These are phyloP conservation scores for Gracilaria gracilis DNA, from an alignment of 23 red algal genomes.

Conservation along the genomic window DNA sequence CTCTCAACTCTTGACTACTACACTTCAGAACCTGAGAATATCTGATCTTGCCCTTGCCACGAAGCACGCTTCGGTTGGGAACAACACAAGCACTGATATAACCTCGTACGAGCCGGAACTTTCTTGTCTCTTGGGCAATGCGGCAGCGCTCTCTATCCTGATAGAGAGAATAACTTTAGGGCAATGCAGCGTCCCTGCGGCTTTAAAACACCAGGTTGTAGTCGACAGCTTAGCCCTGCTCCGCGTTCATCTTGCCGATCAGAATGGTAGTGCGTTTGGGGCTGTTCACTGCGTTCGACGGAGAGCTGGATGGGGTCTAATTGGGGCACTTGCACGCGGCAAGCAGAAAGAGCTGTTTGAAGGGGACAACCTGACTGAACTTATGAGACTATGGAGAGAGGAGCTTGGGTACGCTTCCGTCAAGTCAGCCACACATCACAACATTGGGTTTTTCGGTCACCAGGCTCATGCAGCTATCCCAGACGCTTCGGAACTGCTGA, in stretches of 20 bases:
- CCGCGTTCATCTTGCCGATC: conserved; percentile 40
- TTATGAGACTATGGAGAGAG: conserved; percentile 55
- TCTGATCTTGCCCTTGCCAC: conserved; percentile 62
- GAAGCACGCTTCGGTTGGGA: conserved; percentile 8
- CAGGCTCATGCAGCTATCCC: background rate
- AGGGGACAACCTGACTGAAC: conserved; percentile 20
- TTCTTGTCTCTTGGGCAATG: conserved; percentile 61
- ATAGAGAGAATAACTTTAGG: conserved; percentile 55
- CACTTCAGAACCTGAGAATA: conserved; percentile 70
- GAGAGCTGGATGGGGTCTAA: conserved; percentile 56
- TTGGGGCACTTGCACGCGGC: conserved; percentile 39
- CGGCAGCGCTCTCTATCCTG: conserved; percentile 57
- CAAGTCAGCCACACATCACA: conserved; percentile 16
- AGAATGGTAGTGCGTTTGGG: background rate
- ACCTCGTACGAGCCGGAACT: conserved; percentile 34
- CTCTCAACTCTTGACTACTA: conserved; percentile 51
- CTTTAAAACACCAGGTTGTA: conserved; percentile 40
- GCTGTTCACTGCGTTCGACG: conserved; percentile 22
- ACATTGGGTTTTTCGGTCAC: background rate
- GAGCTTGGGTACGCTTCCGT: conserved; percentile 47
- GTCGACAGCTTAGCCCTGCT: conserved; percentile 55
- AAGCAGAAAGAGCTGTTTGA: conserved; percentile 54
- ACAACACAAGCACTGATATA: background rate
- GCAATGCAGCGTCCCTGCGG: conserved; percentile 48
- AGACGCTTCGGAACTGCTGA: conserved; percentile 28